Evolutionary conservation across 768 basidiomycete species (phyloP).

Genomic region (Exsudoporus frostii): DNA sequence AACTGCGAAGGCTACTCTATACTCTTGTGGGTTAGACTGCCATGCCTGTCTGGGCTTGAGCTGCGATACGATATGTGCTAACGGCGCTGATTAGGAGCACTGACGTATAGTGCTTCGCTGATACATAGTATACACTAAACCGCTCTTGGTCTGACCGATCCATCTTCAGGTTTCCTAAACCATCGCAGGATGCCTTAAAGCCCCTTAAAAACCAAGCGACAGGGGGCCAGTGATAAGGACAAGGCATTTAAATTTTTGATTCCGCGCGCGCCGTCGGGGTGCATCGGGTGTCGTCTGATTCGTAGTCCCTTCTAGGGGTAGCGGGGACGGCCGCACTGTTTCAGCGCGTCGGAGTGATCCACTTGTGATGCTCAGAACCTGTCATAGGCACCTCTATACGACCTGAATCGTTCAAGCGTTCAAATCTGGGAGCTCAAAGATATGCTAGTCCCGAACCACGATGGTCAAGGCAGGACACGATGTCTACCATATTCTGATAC

Average conservation of each 20-base stretch:
- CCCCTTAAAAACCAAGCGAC: not conserved
- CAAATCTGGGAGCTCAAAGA: not conserved
- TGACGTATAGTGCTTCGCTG: not conserved
- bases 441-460: not conserved
- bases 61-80: not conserved
- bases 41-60: not conserved
- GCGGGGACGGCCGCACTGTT: not conserved
- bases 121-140: not conserved
- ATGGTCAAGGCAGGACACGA: not conserved
- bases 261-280: constrained; percentile 1
- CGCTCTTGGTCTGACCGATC: not conserved
- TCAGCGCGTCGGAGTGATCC: constrained; percentile 1
- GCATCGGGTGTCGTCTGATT: constrained; percentile 4
- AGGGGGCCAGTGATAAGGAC: not conserved
- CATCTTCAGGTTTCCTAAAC: not conserved
- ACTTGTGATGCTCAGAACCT: not conserved
- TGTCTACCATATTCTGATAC: not conserved
- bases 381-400: not conserved
- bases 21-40: not conserved
- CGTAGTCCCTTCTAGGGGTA: constrained; percentile 2
- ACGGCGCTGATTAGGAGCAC: not conserved
- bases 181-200: not conserved
- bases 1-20: not conserved
- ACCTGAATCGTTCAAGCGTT: not conserved
- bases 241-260: not conserved